Base-by-base conservation (phyloP, 1,139 yeast genomes). In the Pichia sp. region DNA sequence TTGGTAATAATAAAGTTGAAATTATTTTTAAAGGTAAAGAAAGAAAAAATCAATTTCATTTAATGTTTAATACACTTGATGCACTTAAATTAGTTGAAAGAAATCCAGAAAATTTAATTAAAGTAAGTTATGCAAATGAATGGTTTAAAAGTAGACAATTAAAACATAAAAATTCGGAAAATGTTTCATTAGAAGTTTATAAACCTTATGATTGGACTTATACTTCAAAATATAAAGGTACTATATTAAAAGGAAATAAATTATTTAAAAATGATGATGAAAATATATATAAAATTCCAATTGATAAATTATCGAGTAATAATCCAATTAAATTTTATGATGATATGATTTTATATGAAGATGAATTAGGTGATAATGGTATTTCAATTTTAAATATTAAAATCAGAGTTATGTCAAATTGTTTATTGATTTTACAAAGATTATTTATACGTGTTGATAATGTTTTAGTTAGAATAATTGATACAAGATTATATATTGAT, bases 201-300 rank as follows among this genome's bases (percentile, higher is more conserved):
- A 85, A 84, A 56, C 95, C 96, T 2, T 94, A 79, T 63, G 98
- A 92, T 66, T 92, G 99, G 99, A 92, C 98, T 0, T 92, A 92
- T 61, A 78, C 96, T 0, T 80, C 96, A 0, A 68, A 71, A 41
- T 92, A 90, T 61, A 72, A 70, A 47, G 98, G 97, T 0, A 74
- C 82, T 0, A 37, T 49, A 12, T n/a, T 49, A 10, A 41, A 37
- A 4, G 50, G 51, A 16, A 32, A 47, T 35, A 31, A 35, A 1
- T 4, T 27, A 3, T 55, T 61, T 49, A 45, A 41, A 4, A 39
- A 40, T 25, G 59, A 55, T 39, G 8, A 8, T 9, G 35, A 43
- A 27, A 63, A 65, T n/a, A 63, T 61, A 6, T 57, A 60, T 36
- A 39, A 25, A 36, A 75, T 92, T 12, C 98, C 98, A 0, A 58